Evolutionary conservation across 768 basidiomycete species (phyloP), one percentile per base, ranked within the genome.

Genomic region (Cubamyces sp.): DNA sequence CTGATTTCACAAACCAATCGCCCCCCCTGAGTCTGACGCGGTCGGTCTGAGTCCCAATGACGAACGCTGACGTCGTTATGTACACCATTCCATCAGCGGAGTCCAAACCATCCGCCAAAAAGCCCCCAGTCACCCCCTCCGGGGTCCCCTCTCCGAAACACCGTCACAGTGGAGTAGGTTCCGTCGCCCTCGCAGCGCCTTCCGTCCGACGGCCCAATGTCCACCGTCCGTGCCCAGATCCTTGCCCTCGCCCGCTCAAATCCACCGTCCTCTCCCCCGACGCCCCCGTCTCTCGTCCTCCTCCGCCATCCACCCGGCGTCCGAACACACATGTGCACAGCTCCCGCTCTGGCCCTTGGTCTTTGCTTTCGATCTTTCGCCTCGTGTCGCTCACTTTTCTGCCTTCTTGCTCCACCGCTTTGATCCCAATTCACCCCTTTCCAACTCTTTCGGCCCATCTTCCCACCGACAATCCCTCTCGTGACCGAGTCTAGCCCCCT

Each of bases 61-160:
- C 67, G 67, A 68, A 66, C 60, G 64, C 67, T 68, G 67, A 68
- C 67, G 67, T 68, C 67, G 67, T 68, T 68, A 68, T 68, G 64
- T 68, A 68, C 60, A 62, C 64, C 62, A 41, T 52, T 42, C 60
- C 60, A 65, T 65, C 49, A 55, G 64, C 64, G 62, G 64, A 62
- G 54, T 60, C 60, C 60, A 63, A 68, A 65, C 60, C 54, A 47
- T 57, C 47, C 11, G 42, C 23, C 18, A 23, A 25, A 9, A 18
- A 0, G 47, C 16, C 51, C 64, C 60, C 62, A 39, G 40, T 48
- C 48, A 63, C 57, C 61, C 43, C 56, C 28, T 43, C 60, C 57
- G 62, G 62, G 62, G 53, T 54, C 54, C 48, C 43, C 42, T 18
- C 25, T 34, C 62, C 57, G 62, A 59, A n/a, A 57, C 39, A 64